Conservation (phyloP, 2,329 filamentous ascomycete genomes). For the Chaetomiaceae sp. region DNA sequence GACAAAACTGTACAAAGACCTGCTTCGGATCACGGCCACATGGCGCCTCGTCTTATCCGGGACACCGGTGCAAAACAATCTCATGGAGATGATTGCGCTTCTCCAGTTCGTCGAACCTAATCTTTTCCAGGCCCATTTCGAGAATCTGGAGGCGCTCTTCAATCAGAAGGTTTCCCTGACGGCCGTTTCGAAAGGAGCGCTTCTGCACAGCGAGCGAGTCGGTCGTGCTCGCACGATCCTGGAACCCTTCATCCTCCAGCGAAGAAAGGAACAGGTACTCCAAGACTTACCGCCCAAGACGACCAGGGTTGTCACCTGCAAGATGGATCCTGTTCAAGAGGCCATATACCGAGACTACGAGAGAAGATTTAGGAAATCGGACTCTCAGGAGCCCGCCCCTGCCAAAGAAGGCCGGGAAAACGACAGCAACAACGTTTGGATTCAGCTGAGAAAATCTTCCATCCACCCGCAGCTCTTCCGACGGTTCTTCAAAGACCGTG, state of each 20-base stretch:
- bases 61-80: slow-evolving; percentile 90
- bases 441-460: slow-evolving; percentile 86
- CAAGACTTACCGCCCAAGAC: slow-evolving; percentile 75
- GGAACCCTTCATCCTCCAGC: slow-evolving; percentile 87
- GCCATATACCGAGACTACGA: slow-evolving; percentile 65
- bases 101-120: slow-evolving; percentile 90
- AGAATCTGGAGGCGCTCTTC: slow-evolving; percentile 82
- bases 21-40: slow-evolving; percentile 70
- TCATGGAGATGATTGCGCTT: slow-evolving; percentile 85
- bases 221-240: slow-evolving; percentile 84
- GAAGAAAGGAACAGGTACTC: slow-evolving; percentile 92
- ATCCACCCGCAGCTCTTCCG: slow-evolving; percentile 89
- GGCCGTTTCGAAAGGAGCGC: slow-evolving; percentile 71
- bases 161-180: slow-evolving; percentile 84
- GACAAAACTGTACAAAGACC: slow-evolving; percentile 73
- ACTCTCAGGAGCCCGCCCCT: slow-evolving; percentile 53
- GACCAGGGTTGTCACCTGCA: slow-evolving; percentile 72
- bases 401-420: slow-evolving; percentile 49
- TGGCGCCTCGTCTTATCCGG: slow-evolving; percentile 86
- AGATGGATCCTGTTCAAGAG: slow-evolving; percentile 67
- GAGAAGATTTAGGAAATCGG: slow-evolving; percentile 58
- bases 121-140: slow-evolving; percentile 71
- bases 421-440: slow-evolving; percentile 68
- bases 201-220: slow-evolving; percentile 84
- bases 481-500: slow-evolving; percentile 69